Base-by-base conservation (phyloP, 2,329 filamentous ascomycete genomes). In the Endoconidiophora laricicola region DNA sequence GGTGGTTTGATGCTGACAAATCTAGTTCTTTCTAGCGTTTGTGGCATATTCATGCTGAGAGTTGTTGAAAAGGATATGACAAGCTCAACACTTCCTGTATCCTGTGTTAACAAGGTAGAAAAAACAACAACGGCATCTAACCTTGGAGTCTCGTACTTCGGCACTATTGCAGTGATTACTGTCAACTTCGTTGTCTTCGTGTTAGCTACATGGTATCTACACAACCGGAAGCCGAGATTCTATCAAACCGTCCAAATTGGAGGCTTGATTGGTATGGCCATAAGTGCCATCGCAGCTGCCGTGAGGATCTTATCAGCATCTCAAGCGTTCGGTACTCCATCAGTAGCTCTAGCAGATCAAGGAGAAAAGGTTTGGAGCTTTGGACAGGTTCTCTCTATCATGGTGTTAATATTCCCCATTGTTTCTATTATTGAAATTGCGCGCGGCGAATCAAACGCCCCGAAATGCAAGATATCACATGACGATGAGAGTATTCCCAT, bases 1-100 rank as follows among this genome's bases (percentile, higher is more conserved):
- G 76, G 81, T 59, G 63, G 73, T 20, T 69, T 82, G 56, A 83
- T 83, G 77, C 70, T 81, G 53, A 67, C 75, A 54, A 83, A 81
- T 61, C 63, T 82, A 54, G 68, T 67, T 1, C 68, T 83, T 12
- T 75, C 72, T 4, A 72, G 71, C 47, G 63, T 74, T 3, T 72
- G 68, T 33, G 74, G 76, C 6, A 60, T 76, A 14, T 76, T 75
- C 56, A 69, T 80, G 40, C 64, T 81, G 20, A 67, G 71, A 56
- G 69, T 66, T 16, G 74, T 80, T 7, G 62, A 69, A 47, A 69
- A 68, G 51, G 69, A 71, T 14, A 60, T 80, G 54, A 61, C 68
- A 54, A 55, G 71, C 59, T 64, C 66, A 3, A 72, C 73, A 0
- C 61, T 81, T 29, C 77, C 79, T 0, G 73, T 83, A 46, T 70